A percentile compares a stretch with the other conserved stretches of the same genome.
Conservation (phyloP, 2,329 filamentous ascomycete genomes). For the Chaetomium globosum region DNA sequence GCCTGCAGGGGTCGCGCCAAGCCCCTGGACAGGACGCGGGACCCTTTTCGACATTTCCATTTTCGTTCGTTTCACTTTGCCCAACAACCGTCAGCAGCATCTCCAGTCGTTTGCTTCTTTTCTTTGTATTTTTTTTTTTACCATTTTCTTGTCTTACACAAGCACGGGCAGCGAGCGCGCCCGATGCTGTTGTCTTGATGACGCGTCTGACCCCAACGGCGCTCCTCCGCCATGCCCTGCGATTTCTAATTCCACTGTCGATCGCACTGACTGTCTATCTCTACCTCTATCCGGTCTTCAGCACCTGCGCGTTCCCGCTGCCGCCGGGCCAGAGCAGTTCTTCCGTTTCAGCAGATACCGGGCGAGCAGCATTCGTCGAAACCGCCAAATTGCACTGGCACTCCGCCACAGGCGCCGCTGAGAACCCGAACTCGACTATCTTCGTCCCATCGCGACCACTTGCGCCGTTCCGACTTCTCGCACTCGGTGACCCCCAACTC, state of each 20-base stretch:
- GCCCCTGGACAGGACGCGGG: background rate
- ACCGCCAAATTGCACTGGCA: conserved; percentile 49
- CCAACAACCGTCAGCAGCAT: conserved; percentile 12
- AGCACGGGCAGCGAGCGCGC: conserved; percentile 10
- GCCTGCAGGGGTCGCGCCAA: conserved; percentile 6
- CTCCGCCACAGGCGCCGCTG: conserved; percentile 32
- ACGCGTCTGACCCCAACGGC: conserved; percentile 49
- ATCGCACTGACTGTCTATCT: conserved; percentile 73
- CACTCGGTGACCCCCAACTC: conserved; percentile 88
- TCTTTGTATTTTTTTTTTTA: conserved; percentile 19
- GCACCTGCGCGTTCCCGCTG: conserved; percentile 76
- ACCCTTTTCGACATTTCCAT: background rate
- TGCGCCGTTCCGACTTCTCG: conserved; percentile 83
- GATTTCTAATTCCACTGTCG: conserved; percentile 65
- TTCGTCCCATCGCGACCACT: conserved; percentile 36
- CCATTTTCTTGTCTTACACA: background rate
- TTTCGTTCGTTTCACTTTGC: background rate
- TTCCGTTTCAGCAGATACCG: conserved; percentile 22
- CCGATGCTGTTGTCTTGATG: conserved; percentile 52
- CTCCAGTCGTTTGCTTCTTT: conserved; percentile 14
- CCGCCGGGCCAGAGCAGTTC: conserved; percentile 40
- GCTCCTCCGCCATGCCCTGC: conserved; percentile 59
- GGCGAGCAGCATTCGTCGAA: conserved; percentile 44
- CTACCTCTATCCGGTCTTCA: conserved; percentile 83
- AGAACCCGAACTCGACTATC: conserved; percentile 31